phyloP scores from a whole-genome alignment of 345 rosid genomes.

The Durio zibethinus region DNA sequence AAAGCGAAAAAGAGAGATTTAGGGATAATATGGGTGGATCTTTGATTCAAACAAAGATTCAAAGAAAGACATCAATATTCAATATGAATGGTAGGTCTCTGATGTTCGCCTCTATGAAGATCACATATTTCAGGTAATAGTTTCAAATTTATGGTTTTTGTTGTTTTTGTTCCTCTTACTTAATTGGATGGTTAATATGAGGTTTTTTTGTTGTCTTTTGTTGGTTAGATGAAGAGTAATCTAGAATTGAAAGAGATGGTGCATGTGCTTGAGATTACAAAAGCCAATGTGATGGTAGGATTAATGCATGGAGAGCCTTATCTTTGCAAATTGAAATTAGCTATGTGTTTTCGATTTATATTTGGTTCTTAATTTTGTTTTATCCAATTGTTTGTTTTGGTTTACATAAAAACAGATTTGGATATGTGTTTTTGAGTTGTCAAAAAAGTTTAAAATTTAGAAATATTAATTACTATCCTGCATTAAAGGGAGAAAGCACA shows the following conservation, averaged over 20 bases:
- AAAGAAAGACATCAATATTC: slow-evolving; percentile 39
- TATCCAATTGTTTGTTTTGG: not conserved
- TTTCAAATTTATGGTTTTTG: slow-evolving; percentile 34
- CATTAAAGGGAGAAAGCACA: too few relatives aligned
- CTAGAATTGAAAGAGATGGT: slow-evolving; percentile 45
- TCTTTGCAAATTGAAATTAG: slow-evolving; percentile 47
- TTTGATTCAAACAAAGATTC: too few relatives aligned
- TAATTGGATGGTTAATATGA: not conserved
- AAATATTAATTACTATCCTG: too few relatives aligned
- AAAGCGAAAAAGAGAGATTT: too few relatives aligned
- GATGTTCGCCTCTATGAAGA: slow-evolving; percentile 51
- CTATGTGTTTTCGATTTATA: too few relatives aligned
- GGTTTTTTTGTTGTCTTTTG: not conserved
- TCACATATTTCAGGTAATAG: slow-evolving; percentile 49
- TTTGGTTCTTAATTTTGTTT: too few relatives aligned
- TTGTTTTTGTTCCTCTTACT: not conserved
- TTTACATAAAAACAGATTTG: too few relatives aligned
- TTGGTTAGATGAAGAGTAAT: slow-evolving; percentile 40
- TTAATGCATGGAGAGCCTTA: slow-evolving; percentile 51
- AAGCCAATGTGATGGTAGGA: slow-evolving; percentile 56
- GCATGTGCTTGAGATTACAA: slow-evolving; percentile 38
- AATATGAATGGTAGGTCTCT: slow-evolving; percentile 41
- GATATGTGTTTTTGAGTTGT: too few relatives aligned
- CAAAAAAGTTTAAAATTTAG: too few relatives aligned
- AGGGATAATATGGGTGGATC: too few relatives aligned